These are phyloP conservation scores for Bipolaris zeicola DNA, from an alignment of 2,329 filamentous ascomycete genomes.

Conservation along the genomic window DNA sequence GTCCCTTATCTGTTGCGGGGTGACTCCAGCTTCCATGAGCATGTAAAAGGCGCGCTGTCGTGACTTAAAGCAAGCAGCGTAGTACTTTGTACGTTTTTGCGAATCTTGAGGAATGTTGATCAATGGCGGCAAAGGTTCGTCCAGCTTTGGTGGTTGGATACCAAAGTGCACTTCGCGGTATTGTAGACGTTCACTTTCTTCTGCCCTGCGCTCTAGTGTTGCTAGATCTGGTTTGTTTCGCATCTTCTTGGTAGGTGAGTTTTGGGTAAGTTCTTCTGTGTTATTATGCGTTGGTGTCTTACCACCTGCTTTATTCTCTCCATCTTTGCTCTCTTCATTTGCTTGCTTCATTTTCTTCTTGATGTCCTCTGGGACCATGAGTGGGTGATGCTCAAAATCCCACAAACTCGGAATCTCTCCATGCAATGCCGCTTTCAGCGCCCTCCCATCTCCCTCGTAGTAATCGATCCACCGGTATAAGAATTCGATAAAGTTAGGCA, in stretches of 20 bases:
- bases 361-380: conserved; percentile 20
- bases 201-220: conserved; percentile 27
- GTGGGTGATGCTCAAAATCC: conserved; percentile 43
- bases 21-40: conserved; percentile 40
- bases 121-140: conserved; percentile 33
- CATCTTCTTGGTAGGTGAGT: conserved; percentile 26
- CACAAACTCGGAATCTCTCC: conserved; percentile 44
- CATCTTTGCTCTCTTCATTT: background rate
- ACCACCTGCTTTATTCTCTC: background rate
- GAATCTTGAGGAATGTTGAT: conserved; percentile 40
- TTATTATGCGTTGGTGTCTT: background rate
- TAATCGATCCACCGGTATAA: conserved; percentile 44
- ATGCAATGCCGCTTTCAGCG: conserved; percentile 38
- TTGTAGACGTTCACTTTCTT: conserved; percentile 39
- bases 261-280: conserved; percentile 20
- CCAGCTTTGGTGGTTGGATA: conserved; percentile 32
- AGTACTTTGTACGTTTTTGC: conserved; percentile 31
- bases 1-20: conserved; percentile 33
- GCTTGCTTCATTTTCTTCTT: conserved; percentile 8
- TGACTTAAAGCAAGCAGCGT: conserved; percentile 40
- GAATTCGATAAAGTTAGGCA: conserved; percentile 46
- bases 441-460: conserved; percentile 39
- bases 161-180: conserved; percentile 43
- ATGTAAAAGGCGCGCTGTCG: conserved; percentile 39
- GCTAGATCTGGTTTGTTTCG: conserved; percentile 34